Evolutionary conservation across 148 eudicot species (phyloP).

Genomic region (Nepenthes gracilis): DNA sequence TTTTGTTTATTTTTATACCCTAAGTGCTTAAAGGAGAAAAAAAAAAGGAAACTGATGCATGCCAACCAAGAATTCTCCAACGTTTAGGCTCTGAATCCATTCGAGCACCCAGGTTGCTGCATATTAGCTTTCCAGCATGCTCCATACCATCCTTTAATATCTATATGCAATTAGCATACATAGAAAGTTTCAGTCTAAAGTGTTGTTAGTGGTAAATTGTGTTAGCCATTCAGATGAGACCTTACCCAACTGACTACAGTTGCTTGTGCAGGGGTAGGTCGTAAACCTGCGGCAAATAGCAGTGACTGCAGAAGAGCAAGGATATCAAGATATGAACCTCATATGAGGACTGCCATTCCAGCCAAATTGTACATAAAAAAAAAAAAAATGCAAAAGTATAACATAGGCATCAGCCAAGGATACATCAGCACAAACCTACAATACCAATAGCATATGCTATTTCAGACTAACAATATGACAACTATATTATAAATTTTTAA

Average conservation of each 20-base stretch:
- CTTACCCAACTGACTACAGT: conserved; percentile 98
- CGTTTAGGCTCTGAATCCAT: conserved; percentile 99
- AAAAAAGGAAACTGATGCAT: background rate
- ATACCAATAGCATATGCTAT: background rate
- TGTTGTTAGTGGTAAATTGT: conserved; percentile 1
- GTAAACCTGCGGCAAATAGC: conserved; percentile 98
- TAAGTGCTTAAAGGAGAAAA: background rate
- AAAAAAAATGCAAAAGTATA: background rate
- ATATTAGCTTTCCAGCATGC: conserved; percentile 90
- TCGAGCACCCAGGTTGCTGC: conserved; percentile 94
- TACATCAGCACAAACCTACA: background rate
- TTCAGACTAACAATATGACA: background rate
- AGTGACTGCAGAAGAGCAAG: conserved; percentile 86
- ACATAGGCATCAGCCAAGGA: background rate
- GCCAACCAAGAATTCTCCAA: conserved; percentile 84
- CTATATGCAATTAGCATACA: conserved; percentile 24
- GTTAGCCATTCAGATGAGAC: conserved; percentile 4
- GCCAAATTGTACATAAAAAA: background rate
- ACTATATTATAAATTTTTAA: background rate
- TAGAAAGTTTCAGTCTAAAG: conserved; percentile 1
- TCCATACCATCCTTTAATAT: conserved; percentile 97
- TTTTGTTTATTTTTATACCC: too few relatives aligned
- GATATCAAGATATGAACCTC: conserved; percentile 15
- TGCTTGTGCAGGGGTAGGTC: conserved; percentile 99
- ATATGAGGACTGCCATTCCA: conserved; percentile 4